Evolutionary conservation across 129 eudicot genomes (phyloP).

Genomic region (sunflower (Helianthus annuus)): HanXRQr2.0-SUNRISE NC_035445.2:53267533-53268032

Average conservation of each 20-base stretch:
- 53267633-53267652: conserved; percentile 24
- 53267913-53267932: conserved; percentile 42
- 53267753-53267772: conserved; percentile 25
- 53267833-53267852: conserved; percentile 7
- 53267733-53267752: conserved; percentile 21
- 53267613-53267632: conserved; percentile 39
- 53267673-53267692: not conserved
- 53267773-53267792: conserved; percentile 34
- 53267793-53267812: conserved; percentile 16
- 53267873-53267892: conserved; percentile 22
- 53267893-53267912: conserved; percentile 28
- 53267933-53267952: conserved; percentile 73
- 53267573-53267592: conserved; percentile 26
- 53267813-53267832: not conserved
- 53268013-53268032: too few species aligned
- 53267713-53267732: conserved; percentile 24
- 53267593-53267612: conserved; percentile 47
- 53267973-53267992: not conserved
- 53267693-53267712: conserved; percentile 21
- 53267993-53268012: too few species aligned
- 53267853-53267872: conserved; percentile 17
- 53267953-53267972: conserved; percentile 28
- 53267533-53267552: conserved; percentile 40
- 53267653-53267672: conserved; percentile 25
- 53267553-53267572: conserved; percentile 34